Conservation (phyloP, 352 stramenopile genomes). For the Pythium rhizo-oryzae region DNA sequence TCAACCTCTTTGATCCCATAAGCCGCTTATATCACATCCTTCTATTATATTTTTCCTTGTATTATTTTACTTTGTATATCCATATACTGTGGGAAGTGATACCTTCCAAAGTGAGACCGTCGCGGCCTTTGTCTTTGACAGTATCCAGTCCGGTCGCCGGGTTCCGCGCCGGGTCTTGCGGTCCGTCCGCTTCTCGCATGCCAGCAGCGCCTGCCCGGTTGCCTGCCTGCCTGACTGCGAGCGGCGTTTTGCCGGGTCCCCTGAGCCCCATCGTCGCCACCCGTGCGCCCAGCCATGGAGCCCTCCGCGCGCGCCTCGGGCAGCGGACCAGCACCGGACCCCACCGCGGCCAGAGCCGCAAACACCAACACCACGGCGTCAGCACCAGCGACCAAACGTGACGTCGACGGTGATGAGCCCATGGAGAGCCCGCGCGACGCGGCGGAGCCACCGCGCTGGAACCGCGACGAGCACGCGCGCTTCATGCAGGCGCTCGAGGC, state of each 20-base stretch:
- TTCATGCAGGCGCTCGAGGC: constrained; percentile 85
- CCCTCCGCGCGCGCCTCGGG: neutral
- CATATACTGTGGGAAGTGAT: too few species aligned
- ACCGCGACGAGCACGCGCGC: constrained; percentile 67
- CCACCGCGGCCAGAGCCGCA: neutral
- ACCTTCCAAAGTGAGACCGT: too few species aligned
- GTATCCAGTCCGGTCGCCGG: too few species aligned
- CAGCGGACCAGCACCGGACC: neutral
- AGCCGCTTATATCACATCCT: neutral
- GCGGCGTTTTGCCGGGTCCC: too few species aligned
- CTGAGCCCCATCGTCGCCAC: too few species aligned
- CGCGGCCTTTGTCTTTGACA: too few species aligned
- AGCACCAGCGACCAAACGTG: neutral
- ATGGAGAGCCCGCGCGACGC: constrained; percentile 21
- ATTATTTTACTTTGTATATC: too few species aligned
- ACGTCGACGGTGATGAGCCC: constrained; percentile 12
- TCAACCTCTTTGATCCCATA: neutral
- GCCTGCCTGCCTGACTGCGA: too few species aligned
- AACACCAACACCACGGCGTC: neutral
- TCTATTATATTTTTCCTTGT: neutral
- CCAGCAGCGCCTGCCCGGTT: too few species aligned
- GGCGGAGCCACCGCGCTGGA: constrained; percentile 37
- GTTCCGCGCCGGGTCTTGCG: too few species aligned
- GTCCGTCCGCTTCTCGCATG: too few species aligned
- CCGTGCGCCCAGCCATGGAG: neutral